These are phyloP conservation scores for Dactylellina sp. DNA, from an alignment of 2,329 filamentous ascomycete species.

Conservation along the genomic window DNA sequence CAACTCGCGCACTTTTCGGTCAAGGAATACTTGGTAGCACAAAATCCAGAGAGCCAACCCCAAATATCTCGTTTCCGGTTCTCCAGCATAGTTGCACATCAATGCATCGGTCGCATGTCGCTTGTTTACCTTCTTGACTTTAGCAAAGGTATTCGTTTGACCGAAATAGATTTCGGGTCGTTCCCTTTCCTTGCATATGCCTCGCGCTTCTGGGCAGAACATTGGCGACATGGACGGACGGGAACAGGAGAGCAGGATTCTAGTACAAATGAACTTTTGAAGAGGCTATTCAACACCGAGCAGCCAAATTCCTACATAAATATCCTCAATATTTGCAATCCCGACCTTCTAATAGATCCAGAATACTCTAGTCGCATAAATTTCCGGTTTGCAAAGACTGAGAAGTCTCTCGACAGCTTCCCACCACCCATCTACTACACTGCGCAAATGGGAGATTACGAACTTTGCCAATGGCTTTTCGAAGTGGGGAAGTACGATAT, in stretches of 20 bases:
- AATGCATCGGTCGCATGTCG: slow-evolving; percentile 14
- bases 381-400: slow-evolving; percentile 12
- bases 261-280: not conserved
- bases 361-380: slow-evolving; percentile 4
- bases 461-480: slow-evolving; percentile 26
- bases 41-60: slow-evolving; percentile 1
- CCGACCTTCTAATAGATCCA: slow-evolving; percentile 13
- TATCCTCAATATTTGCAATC: slow-evolving; percentile 25
- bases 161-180: slow-evolving; percentile 19
- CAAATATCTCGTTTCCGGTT: slow-evolving; percentile 28
- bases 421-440: slow-evolving; percentile 23
- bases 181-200: slow-evolving; percentile 34
- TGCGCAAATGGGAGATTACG: slow-evolving; percentile 20
- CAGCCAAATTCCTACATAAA: slow-evolving; percentile 20
- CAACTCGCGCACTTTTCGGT: slow-evolving; percentile 32
- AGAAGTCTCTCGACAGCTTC: slow-evolving; percentile 15
- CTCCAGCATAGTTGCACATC: slow-evolving; percentile 7
- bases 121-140: slow-evolving; percentile 32
- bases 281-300: slow-evolving; percentile 18
- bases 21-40: slow-evolving; percentile 16
- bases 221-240: slow-evolving; percentile 12
- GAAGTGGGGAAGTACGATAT: slow-evolving; percentile 10
- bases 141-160: slow-evolving; percentile 13
- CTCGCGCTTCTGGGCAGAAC: slow-evolving; percentile 15
- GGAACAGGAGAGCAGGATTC: not conserved